Conservation (phyloP, 1,139 yeast species). For the Spathaspora jeffriesii region DNA sequence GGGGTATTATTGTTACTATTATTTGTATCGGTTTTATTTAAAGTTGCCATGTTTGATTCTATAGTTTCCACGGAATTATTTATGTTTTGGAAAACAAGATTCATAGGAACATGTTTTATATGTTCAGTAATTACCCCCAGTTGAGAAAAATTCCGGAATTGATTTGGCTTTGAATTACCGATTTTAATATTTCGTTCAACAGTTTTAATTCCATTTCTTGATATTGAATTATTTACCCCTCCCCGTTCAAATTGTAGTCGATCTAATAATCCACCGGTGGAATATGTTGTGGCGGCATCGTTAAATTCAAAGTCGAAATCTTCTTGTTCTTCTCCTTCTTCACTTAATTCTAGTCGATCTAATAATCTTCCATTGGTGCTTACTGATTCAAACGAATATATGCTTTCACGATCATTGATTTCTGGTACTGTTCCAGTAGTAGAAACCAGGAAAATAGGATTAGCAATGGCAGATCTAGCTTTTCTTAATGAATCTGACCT, state of each 20-base stretch:
- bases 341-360: constrained; percentile 39
- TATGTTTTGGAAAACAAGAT: constrained; percentile 22
- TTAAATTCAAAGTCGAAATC: constrained; percentile 1
- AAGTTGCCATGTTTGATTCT: constrained; percentile 24
- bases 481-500: constrained; percentile 2
- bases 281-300: constrained; percentile 23
- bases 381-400: constrained; percentile 48
- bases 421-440: neutral
- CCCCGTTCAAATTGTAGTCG: constrained; percentile 20
- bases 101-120: constrained; percentile 25
- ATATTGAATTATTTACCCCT: no score
- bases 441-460: neutral
- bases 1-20: neutral
- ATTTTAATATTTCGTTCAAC: neutral
- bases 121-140: constrained; percentile 9
- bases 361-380: constrained; percentile 44
- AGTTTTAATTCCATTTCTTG: neutral
- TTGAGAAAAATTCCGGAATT: constrained; percentile 3
- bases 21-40: constrained; percentile 7
- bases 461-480: neutral
- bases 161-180: constrained; percentile 4
- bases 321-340: constrained; percentile 17
- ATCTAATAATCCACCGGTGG: constrained; percentile 31
- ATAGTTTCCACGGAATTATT: constrained; percentile 31
- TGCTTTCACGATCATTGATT: constrained; percentile 14